Conservation (phyloP, 2,329 filamentous ascomycete species). For the Thielaviopsis ethacetica region DNA sequence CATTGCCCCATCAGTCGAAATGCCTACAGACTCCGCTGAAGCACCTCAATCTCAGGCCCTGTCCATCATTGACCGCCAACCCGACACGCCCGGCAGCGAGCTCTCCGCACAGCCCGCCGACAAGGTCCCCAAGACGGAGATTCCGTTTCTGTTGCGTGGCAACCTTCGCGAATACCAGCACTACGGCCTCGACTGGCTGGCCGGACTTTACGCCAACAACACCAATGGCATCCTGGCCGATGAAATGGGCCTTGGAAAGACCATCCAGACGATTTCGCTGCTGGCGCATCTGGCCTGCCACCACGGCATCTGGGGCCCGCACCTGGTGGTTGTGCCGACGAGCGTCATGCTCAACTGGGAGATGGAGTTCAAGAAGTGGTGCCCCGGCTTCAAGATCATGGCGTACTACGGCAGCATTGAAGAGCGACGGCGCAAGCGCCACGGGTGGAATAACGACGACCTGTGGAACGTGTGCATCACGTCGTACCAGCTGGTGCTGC, state of each 20-base stretch:
- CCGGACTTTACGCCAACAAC: conserved; percentile 75
- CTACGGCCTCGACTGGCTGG: conserved; percentile 92
- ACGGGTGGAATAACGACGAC: conserved; percentile 86
- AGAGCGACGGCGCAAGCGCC: conserved; percentile 77
- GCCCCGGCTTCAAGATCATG: conserved; percentile 92
- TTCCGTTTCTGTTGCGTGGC: conserved; percentile 72
- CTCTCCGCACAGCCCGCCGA: conserved; percentile 14
- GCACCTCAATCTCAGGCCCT: not conserved
- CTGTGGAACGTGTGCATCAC: conserved; percentile 97
- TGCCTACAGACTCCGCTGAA: not conserved
- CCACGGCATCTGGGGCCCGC: conserved; percentile 86
- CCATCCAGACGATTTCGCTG: conserved; percentile 91
- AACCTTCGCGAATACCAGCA: conserved; percentile 92
- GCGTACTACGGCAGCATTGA: conserved; percentile 93
- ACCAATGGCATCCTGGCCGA: conserved; percentile 95
- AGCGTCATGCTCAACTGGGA: conserved; percentile 99
- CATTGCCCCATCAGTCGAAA: not conserved
- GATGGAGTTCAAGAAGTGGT: conserved; percentile 99
- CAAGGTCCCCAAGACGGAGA: conserved; percentile 42
- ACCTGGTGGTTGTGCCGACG: conserved; percentile 89
- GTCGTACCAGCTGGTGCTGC: conserved; percentile 88
- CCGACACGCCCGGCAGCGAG: not conserved
- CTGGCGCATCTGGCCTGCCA: conserved; percentile 83
- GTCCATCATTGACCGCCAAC: not conserved
- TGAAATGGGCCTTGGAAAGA: conserved; percentile 97